Evolutionary conservation across 495 filamentous ascomycete genomes (phyloP), one percentile per base, ranked within the genome.

Genomic region (Aspergillus homomorphus): DNA sequence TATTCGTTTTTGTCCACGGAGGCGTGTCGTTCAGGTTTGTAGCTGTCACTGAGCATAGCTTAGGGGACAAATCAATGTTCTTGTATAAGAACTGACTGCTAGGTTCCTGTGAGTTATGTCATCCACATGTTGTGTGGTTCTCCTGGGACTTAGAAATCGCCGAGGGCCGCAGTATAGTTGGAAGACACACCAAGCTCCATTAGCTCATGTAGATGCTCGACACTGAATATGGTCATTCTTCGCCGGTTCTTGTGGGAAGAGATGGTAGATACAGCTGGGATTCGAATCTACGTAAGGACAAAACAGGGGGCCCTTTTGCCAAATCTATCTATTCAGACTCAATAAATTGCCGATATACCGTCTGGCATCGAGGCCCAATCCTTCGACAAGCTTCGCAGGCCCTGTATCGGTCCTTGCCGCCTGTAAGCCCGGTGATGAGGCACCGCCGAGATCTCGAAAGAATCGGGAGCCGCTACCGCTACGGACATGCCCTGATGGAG

Each of bases 311-410:
- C 26, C 5, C 18, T 33, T 52, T 19, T 10, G 10, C n/a, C 33
- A 51, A 16, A 41, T 79, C 67, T 38, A 92, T 66, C 86, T 75
- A 71, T 88, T 88, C 70, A 96, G 69, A 66, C 83, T 91, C 61
- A 96, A 73, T 56, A 96, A 69, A 14, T 84, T 86, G 65, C 96
- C 92, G 58, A 96, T 89, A 75, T 96, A 96, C 65, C 83, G 82
- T 69, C 87, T 80, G 43, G 91, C 89, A 82, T 96, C 91, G 57
- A 96, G 79, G 0, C 92, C 92, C 62, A 96, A 87, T 4, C 92
- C 92, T 70, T 93, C 90, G n/a, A 86, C 87, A 56, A 95, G 66
- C 56, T 83, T 82, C 23, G 78, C 81, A 0, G 88, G 83, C 12
- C 82, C 83, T 56, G 84, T 85, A 24, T 84, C 70, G 20, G 60